Evolutionary conservation across 2,329 filamentous ascomycete species (phyloP), one percentile per base, ranked within the genome.

Genomic region (Diaporthe aspalathi): DNA sequence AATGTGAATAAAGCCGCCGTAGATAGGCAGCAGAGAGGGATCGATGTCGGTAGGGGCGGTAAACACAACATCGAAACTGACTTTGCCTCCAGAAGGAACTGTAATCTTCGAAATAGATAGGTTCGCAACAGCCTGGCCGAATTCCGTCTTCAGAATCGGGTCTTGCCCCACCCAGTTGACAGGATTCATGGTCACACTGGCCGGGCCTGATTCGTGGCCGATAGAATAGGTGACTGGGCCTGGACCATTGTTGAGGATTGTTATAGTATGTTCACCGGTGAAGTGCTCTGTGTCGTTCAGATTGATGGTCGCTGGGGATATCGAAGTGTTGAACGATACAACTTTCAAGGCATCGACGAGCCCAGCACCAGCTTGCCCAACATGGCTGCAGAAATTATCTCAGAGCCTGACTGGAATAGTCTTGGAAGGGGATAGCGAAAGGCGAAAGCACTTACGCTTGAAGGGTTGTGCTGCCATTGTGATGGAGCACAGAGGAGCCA

Each of bases 171-270:
- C 74, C 11, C 68, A 73, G 67, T 66, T 60, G 54, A 70, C 38
- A 20, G 53, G 27, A 72, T 72, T 40, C 66, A 73, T 76, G 22
- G 81, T 79, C 73, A 82, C 80, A 40, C 79, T 77, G 8, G 80
- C 80, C 20, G 76, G 78, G n/a, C 78, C 78, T 11, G 76, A 72
- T 35, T 79, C 75, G 43, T 81, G 76, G 43, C 74, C 76, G 52
- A 83, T 72, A 17, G 74, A 75, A 74, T 81, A 83, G n/a, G 77
- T 78, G 45, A 78, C 73, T 14, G 38, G 22, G 7, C 17, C 38
- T 3, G 38, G 14, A n/a, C 56, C 38, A 17, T 14, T 60, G 7
- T 60, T 60, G 16, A 24, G 20, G 56, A 45, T 60, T 3, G 38
- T 60, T 8, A 60, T 45, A 11, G 38, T 45, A 22, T 60, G 38